Base-by-base conservation (phyloP, 1,284 basidiomycete genomes). In the Ustilago hordei region DNA sequence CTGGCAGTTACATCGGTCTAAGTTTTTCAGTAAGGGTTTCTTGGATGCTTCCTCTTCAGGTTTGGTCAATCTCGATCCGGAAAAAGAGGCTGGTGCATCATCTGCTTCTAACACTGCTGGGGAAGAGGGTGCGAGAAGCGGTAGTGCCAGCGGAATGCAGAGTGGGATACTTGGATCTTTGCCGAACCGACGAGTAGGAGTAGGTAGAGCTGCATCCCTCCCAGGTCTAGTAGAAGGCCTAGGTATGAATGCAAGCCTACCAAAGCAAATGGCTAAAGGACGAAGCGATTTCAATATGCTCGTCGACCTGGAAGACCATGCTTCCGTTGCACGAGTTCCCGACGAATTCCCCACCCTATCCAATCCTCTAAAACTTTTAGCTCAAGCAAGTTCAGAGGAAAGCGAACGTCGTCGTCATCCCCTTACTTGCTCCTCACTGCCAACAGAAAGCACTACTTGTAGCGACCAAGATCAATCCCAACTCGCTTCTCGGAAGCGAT, bases 291-390 rank as follows among this genome's bases (percentile, higher is more conserved):
- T 71, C 13, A 78, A 73, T 62, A 64, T 78, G 64, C 38, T 79
- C 53, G 67, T 76, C 8, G 73, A 79, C 19, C 41, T 76, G 41
- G 77, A 79, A 38, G 77, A 79, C 52, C 58, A 67, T 8, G 77
- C 68, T 1, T 55, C 54, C 0, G 68, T 75, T 4, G 59, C 68
- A 2, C 31, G 66, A 11, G 77, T 79, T 19, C 69, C 64, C 4
- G 63, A 70, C 15, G 69, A 71, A 23, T 67, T 79, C 17, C 62
- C 68, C 13, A 76, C 77, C 15, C 54, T 76, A 12, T 63, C 54
- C 43, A 79, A 79, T 35, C 77, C 77, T 35, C 35, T 79, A 4
- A 79, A 79, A 67, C 54, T 79, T 28, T 50, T 79, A 13, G 77
- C 77, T 8, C 73, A 76, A 41, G 77, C 67, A 32, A 66, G 65